These are phyloP conservation scores for Phyllosticta ampelicida DNA, from an alignment of 2,329 filamentous ascomycete genomes.

Conservation along the genomic window DNA sequence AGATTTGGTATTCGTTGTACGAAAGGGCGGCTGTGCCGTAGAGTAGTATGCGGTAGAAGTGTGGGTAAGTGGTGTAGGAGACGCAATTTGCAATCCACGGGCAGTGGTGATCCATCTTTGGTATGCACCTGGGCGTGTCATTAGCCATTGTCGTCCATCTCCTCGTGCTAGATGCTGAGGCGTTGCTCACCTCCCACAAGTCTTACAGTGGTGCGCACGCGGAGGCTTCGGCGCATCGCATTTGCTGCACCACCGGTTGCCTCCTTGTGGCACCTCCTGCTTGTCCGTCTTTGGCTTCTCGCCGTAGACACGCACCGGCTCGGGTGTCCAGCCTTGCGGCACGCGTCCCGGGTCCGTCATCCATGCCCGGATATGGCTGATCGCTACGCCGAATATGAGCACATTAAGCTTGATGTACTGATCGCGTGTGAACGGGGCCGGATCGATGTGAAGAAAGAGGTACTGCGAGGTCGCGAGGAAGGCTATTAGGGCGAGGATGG, in stretches of 20 bases:
- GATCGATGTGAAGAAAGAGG: constrained; percentile 50
- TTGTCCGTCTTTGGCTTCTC: constrained; percentile 27
- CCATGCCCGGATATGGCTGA: constrained; percentile 57
- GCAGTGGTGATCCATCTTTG: constrained; percentile 80
- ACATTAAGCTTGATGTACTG: constrained; percentile 56
- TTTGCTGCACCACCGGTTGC: constrained; percentile 60
- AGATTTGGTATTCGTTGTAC: constrained; percentile 53
- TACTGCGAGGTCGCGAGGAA: constrained; percentile 63
- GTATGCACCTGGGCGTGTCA: constrained; percentile 47
- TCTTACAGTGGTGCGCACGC: constrained; percentile 70
- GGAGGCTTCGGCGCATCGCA: constrained; percentile 65
- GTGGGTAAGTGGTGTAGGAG: constrained; percentile 68
- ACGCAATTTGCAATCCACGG: constrained; percentile 80
- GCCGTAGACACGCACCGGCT: constrained; percentile 18
- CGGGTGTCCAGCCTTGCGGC: constrained; percentile 33
- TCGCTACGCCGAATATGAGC: constrained; percentile 53
- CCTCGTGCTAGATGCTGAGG: not conserved
- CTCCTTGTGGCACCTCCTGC: constrained; percentile 8
- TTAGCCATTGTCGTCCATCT: not conserved
- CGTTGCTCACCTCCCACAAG: constrained; percentile 47
- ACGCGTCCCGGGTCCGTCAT: constrained; percentile 48
- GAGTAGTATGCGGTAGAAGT: constrained; percentile 69
- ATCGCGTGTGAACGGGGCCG: constrained; percentile 46
- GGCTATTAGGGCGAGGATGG: constrained; percentile 52
- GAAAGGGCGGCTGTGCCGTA: constrained; percentile 55